Evolutionary conservation across 192 early-diverging fungal species (phyloP).

Genomic region (Lobosporangium transversale): DNA sequence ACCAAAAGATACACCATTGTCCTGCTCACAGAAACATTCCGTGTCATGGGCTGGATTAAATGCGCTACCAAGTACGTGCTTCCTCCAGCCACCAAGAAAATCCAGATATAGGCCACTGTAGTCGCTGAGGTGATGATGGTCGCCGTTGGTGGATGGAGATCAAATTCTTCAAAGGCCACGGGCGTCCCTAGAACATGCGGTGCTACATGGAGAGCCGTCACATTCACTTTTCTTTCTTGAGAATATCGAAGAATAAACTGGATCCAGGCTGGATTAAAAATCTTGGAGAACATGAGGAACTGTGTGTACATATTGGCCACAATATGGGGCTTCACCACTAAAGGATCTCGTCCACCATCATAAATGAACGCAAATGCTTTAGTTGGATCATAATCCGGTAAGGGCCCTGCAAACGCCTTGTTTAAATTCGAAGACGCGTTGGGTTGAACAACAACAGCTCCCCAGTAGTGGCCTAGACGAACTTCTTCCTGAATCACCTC

Average conservation of each 20-base stretch:
- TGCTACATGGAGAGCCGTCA: conserved; percentile 1
- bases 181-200: conserved; percentile 40
- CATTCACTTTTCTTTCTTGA: background rate
- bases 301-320: conserved; percentile 40
- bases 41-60: conserved; percentile 38
- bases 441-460: conserved; percentile 32
- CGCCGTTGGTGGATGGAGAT: conserved; percentile 35
- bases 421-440: conserved; percentile 31
- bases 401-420: background rate
- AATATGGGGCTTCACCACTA: conserved; percentile 38
- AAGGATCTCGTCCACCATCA: conserved; percentile 34
- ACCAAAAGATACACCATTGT: conserved; percentile 21
- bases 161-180: conserved; percentile 41
- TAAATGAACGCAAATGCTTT: conserved; percentile 37
- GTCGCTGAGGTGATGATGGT: conserved; percentile 43
- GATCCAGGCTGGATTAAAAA: conserved; percentile 40
- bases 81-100: conserved; percentile 45
- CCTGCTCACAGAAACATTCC: background rate
- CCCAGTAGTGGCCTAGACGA: conserved; percentile 29
- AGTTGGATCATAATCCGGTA: conserved; percentile 28
- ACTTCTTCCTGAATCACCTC: conserved; percentile 9
- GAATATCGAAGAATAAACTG: conserved; percentile 8
- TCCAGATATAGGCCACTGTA: conserved; percentile 49
- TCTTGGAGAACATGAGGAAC: conserved; percentile 29
- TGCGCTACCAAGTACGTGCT: conserved; percentile 44